Conservation (phyloP, 163 green algal genomes). For the Trebouxiophyceae sp. region DNA sequence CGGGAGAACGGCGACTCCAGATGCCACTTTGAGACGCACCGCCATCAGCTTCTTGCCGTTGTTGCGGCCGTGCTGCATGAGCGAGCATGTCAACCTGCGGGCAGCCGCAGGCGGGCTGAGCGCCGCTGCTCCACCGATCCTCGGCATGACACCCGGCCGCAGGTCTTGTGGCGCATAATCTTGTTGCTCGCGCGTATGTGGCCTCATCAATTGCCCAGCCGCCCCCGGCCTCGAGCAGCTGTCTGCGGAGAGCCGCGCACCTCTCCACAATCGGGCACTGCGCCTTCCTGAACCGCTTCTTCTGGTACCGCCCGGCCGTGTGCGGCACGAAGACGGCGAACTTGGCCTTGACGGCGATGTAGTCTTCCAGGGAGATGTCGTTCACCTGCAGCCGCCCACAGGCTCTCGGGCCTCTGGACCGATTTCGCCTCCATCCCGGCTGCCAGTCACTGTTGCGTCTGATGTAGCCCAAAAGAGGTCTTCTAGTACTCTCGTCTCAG, state of each 20-base stretch:
- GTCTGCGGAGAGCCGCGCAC: constrained; percentile 26
- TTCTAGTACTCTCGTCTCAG: too few relatives aligned
- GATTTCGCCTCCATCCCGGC: not conserved
- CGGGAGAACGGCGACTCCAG: too few relatives aligned
- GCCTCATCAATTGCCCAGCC: too few relatives aligned
- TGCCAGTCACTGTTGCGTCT: not conserved
- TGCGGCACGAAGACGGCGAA: constrained; percentile 93
- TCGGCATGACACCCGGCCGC: too few relatives aligned
- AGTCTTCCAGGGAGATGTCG: constrained; percentile 97
- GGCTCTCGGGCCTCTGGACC: too few relatives aligned
- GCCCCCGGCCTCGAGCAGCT: too few relatives aligned
- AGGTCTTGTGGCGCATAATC: too few relatives aligned
- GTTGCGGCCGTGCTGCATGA: constrained; percentile 99
- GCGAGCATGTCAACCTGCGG: constrained; percentile 81
- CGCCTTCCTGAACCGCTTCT: constrained; percentile 97
- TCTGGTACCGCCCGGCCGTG: constrained; percentile 97
- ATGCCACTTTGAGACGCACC: too few relatives aligned
- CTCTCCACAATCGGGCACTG: constrained; percentile 98
- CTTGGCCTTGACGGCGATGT: constrained; percentile 97
- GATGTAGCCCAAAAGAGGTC: too few relatives aligned
- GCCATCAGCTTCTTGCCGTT: constrained; percentile 99
- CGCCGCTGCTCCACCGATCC: too few relatives aligned
- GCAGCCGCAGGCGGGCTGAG: too few relatives aligned
- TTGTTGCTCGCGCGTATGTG: too few relatives aligned
- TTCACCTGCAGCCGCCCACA: constrained; percentile 81